Conservation (phyloP, 176 grass and related monocot genomes). For the Rhynchospora tenuis region DNA sequence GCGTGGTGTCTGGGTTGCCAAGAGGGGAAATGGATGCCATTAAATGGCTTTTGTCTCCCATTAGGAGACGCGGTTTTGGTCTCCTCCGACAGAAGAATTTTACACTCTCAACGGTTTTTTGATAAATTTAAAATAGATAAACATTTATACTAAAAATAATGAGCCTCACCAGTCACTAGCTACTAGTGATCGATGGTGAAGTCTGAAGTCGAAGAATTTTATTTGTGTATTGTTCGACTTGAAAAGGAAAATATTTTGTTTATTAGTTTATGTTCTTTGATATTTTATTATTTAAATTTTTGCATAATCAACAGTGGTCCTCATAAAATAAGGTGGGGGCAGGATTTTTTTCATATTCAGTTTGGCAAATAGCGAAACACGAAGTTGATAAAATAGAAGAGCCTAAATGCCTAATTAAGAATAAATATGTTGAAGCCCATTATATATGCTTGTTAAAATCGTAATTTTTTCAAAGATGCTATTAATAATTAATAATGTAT, state of each 20-base stretch:
- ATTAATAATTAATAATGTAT: too few species aligned
- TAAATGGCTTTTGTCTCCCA: slow-evolving; percentile 8
- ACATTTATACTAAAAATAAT: neutral
- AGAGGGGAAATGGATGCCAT: neutral
- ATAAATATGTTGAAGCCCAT: too few species aligned
- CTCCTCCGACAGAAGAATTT: slow-evolving; percentile 18
- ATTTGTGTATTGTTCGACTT: neutral
- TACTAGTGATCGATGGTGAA: neutral
- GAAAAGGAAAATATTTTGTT: neutral
- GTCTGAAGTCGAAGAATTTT: slow-evolving; percentile 16
- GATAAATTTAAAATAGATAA: neutral
- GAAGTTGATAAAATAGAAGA: too few species aligned
- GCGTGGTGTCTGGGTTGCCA: neutral
- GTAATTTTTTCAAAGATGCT: too few species aligned
- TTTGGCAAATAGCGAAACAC: too few species aligned
- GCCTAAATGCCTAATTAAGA: too few species aligned
- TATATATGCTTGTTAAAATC: too few species aligned
- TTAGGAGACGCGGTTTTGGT: slow-evolving; percentile 20
- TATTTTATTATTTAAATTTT: neutral
- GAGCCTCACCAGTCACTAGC: neutral
- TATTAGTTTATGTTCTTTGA: neutral
- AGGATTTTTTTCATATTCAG: neutral
- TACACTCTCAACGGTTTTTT: neutral
- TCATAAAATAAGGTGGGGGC: neutral
- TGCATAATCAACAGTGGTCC: neutral